Evolutionary conservation across 257 asterid species (phyloP).

Genomic region (Orobanche coerulescens): DNA sequence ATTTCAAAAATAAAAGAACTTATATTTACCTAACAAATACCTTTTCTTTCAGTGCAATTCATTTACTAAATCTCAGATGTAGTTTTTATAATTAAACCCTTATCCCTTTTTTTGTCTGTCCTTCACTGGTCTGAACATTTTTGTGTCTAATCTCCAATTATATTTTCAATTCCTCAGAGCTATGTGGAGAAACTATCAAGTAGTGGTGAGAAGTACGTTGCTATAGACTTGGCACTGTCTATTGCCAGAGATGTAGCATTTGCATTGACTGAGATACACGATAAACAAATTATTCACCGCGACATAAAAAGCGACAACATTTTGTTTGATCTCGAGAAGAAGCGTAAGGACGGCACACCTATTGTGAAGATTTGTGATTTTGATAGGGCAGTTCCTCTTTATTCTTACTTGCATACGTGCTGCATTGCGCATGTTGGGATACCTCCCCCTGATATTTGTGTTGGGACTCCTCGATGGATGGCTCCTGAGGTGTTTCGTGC

Average conservation of each 20-base stretch:
- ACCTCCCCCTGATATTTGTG: conserved; percentile 81
- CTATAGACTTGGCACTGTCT: conserved; percentile 39
- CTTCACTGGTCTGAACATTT: too few relatives aligned
- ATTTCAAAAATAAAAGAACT: too few relatives aligned
- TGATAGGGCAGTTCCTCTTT: conserved; percentile 79
- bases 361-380: conserved; percentile 83
- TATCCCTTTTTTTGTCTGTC: too few relatives aligned
- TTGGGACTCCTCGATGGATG: conserved; percentile 99
- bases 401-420: conserved; percentile 69
- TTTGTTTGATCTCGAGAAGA: conserved; percentile 67
- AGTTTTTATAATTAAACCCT: too few relatives aligned
- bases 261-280: conserved; percentile 65
- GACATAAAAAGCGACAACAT: conserved; percentile 86
- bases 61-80: too few relatives aligned
- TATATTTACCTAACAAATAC: too few relatives aligned
- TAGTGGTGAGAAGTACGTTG: conserved; percentile 51
- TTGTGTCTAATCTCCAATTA: too few relatives aligned
- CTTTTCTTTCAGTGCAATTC: too few relatives aligned
- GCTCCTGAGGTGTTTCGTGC: conserved; percentile 67
- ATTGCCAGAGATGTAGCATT: conserved; percentile 75
- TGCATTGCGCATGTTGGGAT: conserved; percentile 83
- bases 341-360: conserved; percentile 64
- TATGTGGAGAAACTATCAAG: conserved; percentile 53
- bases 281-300: conserved; percentile 75
- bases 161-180: conserved; percentile 29